Conservation (phyloP, 306 rosid genomes). For the Trifolium repens region DNA sequence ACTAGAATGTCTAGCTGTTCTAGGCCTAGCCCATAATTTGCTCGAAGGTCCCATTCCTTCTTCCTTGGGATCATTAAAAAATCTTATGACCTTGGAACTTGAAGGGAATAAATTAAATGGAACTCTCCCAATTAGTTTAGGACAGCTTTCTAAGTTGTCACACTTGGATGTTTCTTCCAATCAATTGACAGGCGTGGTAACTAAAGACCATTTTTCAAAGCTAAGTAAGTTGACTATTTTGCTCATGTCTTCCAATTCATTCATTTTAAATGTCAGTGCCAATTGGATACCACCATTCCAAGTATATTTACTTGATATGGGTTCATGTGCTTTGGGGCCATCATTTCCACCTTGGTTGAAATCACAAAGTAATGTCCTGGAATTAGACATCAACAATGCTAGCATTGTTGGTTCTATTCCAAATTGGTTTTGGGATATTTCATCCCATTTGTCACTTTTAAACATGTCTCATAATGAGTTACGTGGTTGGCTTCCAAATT, state of each 20-base stretch:
- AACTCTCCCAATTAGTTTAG: background rate
- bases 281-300: too few relatives aligned
- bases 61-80: background rate
- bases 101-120: conserved; percentile 1
- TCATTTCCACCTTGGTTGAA: background rate
- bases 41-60: background rate
- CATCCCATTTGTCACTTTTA: background rate
- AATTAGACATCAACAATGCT: background rate
- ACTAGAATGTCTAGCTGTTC: background rate
- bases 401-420: background rate
- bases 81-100: background rate
- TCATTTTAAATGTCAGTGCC: too few relatives aligned
- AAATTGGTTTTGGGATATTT: background rate
- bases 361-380: background rate
- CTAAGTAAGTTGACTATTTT: background rate
- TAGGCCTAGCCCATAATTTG: background rate
- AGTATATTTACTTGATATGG: too few relatives aligned
- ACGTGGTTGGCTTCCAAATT: background rate
- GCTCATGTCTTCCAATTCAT: background rate
- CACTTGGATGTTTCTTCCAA: background rate
- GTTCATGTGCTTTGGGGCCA: background rate
- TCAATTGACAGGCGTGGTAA: background rate
- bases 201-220: background rate
- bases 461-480: conserved; percentile 6
- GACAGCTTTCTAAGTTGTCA: conserved; percentile 5